A percentile compares a stretch with the other conserved stretches of the same genome.
phyloP scores from a whole-genome alignment of 2,329 filamentous ascomycete species.

The Claviceps arundinis region DNA sequence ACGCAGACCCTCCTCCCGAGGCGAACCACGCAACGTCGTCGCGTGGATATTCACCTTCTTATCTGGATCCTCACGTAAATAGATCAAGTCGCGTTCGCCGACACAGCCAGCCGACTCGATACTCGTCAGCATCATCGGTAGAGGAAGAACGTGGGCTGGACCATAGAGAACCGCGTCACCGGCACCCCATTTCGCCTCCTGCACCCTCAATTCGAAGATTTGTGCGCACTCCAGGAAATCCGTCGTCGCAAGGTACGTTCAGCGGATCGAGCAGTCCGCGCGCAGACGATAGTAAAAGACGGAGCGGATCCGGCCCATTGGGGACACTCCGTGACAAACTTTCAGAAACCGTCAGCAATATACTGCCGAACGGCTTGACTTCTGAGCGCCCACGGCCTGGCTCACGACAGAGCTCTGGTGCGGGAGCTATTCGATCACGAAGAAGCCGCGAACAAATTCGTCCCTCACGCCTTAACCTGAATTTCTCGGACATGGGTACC shows the following conservation, averaged over 20 bases:
- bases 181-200: slow-evolving; percentile 15
- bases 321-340: slow-evolving; percentile 29
- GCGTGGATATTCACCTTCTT: slow-evolving; percentile 15
- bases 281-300: slow-evolving; percentile 23
- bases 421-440: slow-evolving; percentile 19
- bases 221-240: slow-evolving; percentile 15
- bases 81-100: slow-evolving; percentile 23
- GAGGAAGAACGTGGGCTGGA: slow-evolving; percentile 24
- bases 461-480: slow-evolving; percentile 26
- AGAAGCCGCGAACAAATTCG: slow-evolving; percentile 27
- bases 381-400: slow-evolving; percentile 24
- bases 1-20: slow-evolving; percentile 25
- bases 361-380: slow-evolving; percentile 25
- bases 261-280: slow-evolving; percentile 13
- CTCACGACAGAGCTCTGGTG: slow-evolving; percentile 20
- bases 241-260: slow-evolving; percentile 15
- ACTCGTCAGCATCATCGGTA: slow-evolving; percentile 28
- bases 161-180: slow-evolving; percentile 11
- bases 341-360: slow-evolving; percentile 29
- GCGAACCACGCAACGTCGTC: slow-evolving; percentile 12
- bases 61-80: slow-evolving; percentile 22
- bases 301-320: slow-evolving; percentile 24
- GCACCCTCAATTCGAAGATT: slow-evolving; percentile 21
- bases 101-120: slow-evolving; percentile 36
- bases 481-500: slow-evolving; percentile 28